Conservation (phyloP, 2,329 filamentous ascomycete species). For the Akanthomyces dipterigenus region DNA sequence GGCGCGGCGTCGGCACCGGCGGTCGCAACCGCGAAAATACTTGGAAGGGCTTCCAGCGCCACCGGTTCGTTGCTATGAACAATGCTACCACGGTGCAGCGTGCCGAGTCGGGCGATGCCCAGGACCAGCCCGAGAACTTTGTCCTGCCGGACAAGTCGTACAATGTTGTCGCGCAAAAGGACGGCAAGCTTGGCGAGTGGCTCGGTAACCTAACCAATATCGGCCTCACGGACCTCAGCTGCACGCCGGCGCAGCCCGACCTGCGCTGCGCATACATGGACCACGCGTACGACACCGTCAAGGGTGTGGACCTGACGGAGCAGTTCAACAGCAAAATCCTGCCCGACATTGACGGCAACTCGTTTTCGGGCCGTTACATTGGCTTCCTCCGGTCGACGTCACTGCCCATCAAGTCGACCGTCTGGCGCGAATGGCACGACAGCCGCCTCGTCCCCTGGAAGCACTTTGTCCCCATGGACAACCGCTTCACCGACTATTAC, state of each 20-base stretch:
- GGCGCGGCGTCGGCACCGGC: constrained; percentile 63
- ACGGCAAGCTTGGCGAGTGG: constrained; percentile 42
- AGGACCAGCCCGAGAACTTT: constrained; percentile 44
- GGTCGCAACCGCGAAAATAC: constrained; percentile 52
- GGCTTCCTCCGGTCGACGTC: constrained; percentile 63
- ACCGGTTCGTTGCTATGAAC: constrained; percentile 67
- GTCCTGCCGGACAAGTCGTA: constrained; percentile 43
- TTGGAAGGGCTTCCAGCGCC: constrained; percentile 68
- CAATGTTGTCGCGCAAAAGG: constrained; percentile 37
- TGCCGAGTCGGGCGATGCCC: constrained; percentile 38
- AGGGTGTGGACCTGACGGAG: constrained; percentile 37
- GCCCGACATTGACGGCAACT: constrained; percentile 71
- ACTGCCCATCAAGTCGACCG: constrained; percentile 68
- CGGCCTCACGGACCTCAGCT: constrained; percentile 49
- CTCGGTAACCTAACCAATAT: constrained; percentile 42
- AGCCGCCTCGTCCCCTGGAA: constrained; percentile 66
- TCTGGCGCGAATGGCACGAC: constrained; percentile 79
- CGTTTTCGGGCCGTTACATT: constrained; percentile 61
- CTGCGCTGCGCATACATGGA: constrained; percentile 42
- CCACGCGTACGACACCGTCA: constrained; percentile 34
- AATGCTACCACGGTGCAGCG: constrained; percentile 53
- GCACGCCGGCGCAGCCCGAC: constrained; percentile 30
- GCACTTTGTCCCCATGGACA: constrained; percentile 77
- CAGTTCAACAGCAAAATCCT: constrained; percentile 62
- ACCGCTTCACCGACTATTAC: constrained; percentile 64